Percentiles rank a stretch among this genome's conserved stretches.
Evolutionary conservation across 2,329 filamentous ascomycete genomes (phyloP).

Genomic region (Bipolaris oryzae): DNA sequence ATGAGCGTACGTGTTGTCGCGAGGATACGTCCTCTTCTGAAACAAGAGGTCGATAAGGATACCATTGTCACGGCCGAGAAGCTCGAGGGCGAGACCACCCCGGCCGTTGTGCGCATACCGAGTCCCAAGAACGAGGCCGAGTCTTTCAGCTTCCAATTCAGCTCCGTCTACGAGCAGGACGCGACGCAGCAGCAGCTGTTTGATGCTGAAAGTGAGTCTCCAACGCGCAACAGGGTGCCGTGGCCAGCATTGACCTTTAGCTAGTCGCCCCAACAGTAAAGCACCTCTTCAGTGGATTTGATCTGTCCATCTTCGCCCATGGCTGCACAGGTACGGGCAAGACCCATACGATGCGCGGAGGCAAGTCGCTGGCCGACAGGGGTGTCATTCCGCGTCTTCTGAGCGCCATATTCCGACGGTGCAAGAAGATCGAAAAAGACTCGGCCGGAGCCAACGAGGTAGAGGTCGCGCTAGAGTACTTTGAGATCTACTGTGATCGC

Average conservation of each 20-base stretch:
- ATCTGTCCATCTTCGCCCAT: slow-evolving; percentile 82
- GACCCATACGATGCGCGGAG: slow-evolving; percentile 94
- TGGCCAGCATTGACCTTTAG: slow-evolving; percentile 24
- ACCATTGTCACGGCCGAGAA: slow-evolving; percentile 74
- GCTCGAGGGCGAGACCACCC: slow-evolving; percentile 45
- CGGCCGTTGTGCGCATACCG: slow-evolving; percentile 81
- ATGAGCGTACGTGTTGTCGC: slow-evolving; percentile 84
- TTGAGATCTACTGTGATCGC: slow-evolving; percentile 97
- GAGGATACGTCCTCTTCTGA: slow-evolving; percentile 84
- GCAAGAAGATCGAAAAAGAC: slow-evolving; percentile 85
- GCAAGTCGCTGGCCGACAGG: slow-evolving; percentile 81
- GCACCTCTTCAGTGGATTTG: slow-evolving; percentile 83
- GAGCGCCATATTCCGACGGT: slow-evolving; percentile 82
- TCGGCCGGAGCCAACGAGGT: slow-evolving; percentile 72
- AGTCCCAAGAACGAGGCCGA: slow-evolving; percentile 92
- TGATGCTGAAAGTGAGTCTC: slow-evolving; percentile 75
- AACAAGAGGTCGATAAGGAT: slow-evolving; percentile 84
- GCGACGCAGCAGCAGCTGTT: slow-evolving; percentile 88
- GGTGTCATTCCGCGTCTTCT: slow-evolving; percentile 87
- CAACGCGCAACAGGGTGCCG: slow-evolving; percentile 1
- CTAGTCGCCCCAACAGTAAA: slow-evolving; percentile 88
- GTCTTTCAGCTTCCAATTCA: slow-evolving; percentile 93
- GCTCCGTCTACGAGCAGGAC: slow-evolving; percentile 82
- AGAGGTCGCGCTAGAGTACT: slow-evolving; percentile 81
- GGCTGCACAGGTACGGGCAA: slow-evolving; percentile 93